Evolutionary conservation across 192 early-diverging fungal species (phyloP).

Genomic region (Coemansia sp.): DNA sequence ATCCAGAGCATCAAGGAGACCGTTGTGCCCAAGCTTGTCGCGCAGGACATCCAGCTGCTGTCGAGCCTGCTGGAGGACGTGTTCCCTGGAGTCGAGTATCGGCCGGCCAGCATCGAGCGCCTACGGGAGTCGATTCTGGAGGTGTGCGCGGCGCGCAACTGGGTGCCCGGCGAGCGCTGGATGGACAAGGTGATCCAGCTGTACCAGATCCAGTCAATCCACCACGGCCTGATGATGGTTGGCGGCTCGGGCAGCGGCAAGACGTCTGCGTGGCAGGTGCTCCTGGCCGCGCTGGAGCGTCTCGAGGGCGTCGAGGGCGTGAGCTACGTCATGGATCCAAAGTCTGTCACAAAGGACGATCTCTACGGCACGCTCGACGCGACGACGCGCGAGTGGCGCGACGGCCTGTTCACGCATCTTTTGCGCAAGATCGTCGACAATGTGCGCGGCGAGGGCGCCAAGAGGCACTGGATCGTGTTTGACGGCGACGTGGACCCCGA

Average conservation of each 20-base stretch:
- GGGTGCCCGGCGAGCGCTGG: constrained; percentile 80
- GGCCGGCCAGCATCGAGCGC: constrained; percentile 69
- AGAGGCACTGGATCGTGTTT: constrained; percentile 99
- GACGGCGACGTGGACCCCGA: constrained; percentile 99
- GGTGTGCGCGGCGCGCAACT: constrained; percentile 70
- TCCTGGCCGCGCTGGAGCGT: constrained; percentile 84
- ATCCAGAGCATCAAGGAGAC: constrained; percentile 98
- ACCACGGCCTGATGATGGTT: constrained; percentile 99
- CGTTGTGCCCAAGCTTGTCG: constrained; percentile 96
- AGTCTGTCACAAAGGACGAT: constrained; percentile 94
- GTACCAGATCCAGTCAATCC: constrained; percentile 96
- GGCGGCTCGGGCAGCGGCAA: constrained; percentile 98
- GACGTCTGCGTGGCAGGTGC: constrained; percentile 86
- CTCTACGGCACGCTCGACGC: constrained; percentile 94
- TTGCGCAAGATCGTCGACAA: constrained; percentile 98
- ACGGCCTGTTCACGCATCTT: constrained; percentile 97
- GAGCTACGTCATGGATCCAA: constrained; percentile 95
- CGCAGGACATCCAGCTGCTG: constrained; percentile 88
- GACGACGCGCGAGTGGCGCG: constrained; percentile 99
- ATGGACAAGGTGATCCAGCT: constrained; percentile 97
- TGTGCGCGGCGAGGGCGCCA: constrained; percentile 88
- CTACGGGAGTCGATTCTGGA: constrained; percentile 71
- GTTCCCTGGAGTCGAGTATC: constrained; percentile 88
- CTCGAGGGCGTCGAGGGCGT: constrained; percentile 89
- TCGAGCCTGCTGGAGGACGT: constrained; percentile 85